Base-by-base conservation (phyloP, 1,284 basidiomycete species). In the Pseudomicrostroma phylloplanum region DNA sequence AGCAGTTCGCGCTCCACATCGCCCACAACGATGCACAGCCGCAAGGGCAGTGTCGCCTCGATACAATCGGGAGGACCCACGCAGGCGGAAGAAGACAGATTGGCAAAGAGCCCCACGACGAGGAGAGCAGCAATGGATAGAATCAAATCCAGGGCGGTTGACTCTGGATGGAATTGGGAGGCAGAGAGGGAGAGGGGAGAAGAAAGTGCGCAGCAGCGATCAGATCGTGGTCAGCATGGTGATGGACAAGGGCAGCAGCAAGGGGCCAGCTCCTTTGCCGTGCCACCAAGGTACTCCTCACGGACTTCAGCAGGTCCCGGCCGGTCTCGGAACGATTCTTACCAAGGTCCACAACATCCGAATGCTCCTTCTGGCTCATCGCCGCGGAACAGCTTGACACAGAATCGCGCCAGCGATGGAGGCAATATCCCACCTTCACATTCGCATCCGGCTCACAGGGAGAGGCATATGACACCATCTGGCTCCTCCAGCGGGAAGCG, bases 121-220 rank as follows among this genome's bases (percentile, higher is more conserved):
- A 36, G 30, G 9, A 36, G 51, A 15, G 51, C 51, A 54, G 51
- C n/a, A 15, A 54, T 54, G 51, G 58, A 59, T 19, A 46, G 58
- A 13, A 59, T 59, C 58, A 59, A 59, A 17, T 59, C 58, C 26
- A 46, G 58, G 19, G 40, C 43, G 4, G 58, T 59, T 1, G 55
- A 59, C 49, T 40, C 49, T 15, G 51, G 23, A 19, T 59, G 58
- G 58, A 59, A 59, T 36, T 59, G 58, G 58, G 58, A 59, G 25
- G 58, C 51, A 25, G 57, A 58, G 41, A 58, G 23, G 42, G 57
- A 41, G 6, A 58, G 25, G 57, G 15, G n/a, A 25, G 57, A 58
- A 25, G 42, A 40, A 3, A 8, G 23, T 57, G 9, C 30, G 3
- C 30, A 36, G 30, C 30, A 36, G 30, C 30, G 30, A 36, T 36